phyloP scores from a whole-genome alignment of 257 asterid species.

The Primulina tabacum region DNA sequence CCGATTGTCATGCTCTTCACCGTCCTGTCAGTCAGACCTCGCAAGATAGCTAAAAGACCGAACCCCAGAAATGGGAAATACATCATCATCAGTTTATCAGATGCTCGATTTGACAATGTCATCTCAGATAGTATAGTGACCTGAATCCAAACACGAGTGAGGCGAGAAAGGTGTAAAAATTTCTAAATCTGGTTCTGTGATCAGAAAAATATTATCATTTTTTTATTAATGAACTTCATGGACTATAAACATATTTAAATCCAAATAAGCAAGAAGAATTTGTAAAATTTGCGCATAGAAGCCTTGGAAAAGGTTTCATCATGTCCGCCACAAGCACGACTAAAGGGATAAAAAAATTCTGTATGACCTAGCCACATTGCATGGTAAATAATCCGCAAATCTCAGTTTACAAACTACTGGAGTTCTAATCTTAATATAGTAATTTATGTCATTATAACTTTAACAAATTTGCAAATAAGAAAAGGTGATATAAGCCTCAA shows the following conservation, averaged over 20 bases:
- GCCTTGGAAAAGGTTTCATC: background rate
- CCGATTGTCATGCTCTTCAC: conserved; percentile 43
- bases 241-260: too few species aligned
- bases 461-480: too few species aligned
- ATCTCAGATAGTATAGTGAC: conserved; percentile 63
- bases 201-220: background rate
- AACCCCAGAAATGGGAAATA: conserved; percentile 71
- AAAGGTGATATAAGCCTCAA: too few species aligned
- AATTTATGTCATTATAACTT: too few species aligned
- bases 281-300: background rate
- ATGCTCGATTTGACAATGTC: conserved; percentile 54
- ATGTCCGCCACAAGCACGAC: background rate
- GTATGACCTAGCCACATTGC: background rate
- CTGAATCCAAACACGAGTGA: conserved; percentile 37
- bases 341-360: background rate
- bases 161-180: conserved; percentile 14
- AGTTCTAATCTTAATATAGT: too few species aligned
- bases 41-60: conserved; percentile 56
- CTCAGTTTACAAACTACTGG: too few species aligned
- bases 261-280: too few species aligned
- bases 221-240: too few species aligned
- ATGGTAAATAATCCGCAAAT: background rate
- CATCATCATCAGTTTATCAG: conserved; percentile 52
- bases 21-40: conserved; percentile 51
- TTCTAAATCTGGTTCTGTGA: background rate